phyloP scores from a whole-genome alignment of 1,139 yeast species.

The Blastobotrys ciferrii region DNA sequence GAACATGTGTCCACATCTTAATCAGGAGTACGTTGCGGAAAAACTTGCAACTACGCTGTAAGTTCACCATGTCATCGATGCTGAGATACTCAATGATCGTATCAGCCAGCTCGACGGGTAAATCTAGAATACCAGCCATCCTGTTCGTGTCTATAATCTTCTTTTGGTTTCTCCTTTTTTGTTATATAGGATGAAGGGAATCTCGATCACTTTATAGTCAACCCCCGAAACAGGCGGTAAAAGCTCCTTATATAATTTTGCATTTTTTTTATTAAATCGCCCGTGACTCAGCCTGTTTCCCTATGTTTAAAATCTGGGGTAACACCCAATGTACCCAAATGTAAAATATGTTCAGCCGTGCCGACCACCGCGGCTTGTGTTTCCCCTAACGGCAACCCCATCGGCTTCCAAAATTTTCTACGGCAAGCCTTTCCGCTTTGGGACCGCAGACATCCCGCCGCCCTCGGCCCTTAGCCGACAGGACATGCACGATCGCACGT shows the following conservation, averaged over 20 bases:
- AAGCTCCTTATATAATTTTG: background rate
- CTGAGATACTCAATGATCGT: conserved; percentile 12
- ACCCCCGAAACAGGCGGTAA: background rate
- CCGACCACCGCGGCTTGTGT: background rate
- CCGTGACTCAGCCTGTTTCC: background rate
- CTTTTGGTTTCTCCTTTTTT: background rate
- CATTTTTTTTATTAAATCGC: background rate
- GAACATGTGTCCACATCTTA: conserved; percentile 16
- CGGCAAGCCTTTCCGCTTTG: background rate
- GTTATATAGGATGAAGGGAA: background rate
- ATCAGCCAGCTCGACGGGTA: conserved; percentile 16
- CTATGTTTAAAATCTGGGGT: background rate
- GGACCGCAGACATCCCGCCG: too few relatives aligned
- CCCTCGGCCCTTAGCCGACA: too few relatives aligned
- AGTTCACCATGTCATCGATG: conserved; percentile 10
- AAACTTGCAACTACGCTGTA: conserved; percentile 12
- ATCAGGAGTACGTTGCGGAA: conserved; percentile 13
- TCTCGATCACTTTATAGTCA: background rate
- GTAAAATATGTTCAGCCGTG: conserved; percentile 1
- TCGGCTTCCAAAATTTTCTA: background rate
- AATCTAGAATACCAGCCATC: background rate
- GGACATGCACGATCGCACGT: background rate
- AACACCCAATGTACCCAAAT: conserved; percentile 1
- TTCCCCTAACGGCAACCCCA: background rate
- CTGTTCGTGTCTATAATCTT: background rate